These are phyloP conservation scores for Mallotus nudiflorus DNA, from an alignment of 345 rosid species.

Conservation along the genomic window DNA sequence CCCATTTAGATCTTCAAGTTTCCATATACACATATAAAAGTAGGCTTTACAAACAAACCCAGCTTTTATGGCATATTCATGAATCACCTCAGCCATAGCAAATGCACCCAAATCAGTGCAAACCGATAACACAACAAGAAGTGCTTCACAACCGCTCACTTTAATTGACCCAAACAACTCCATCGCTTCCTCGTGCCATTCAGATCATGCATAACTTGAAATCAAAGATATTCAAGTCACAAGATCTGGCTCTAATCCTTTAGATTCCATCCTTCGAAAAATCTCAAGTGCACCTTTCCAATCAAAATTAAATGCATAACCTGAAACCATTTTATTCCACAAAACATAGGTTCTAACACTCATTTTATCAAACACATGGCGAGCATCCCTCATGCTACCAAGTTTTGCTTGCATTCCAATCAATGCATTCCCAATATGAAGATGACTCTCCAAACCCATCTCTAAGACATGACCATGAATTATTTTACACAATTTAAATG, in stretches of 20 bases:
- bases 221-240: constrained; percentile 72
- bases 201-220: constrained; percentile 59
- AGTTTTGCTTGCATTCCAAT: constrained; percentile 50
- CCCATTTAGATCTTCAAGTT: constrained; percentile 44
- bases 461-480: constrained; percentile 53
- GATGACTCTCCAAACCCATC: constrained; percentile 41
- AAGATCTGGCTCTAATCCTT: constrained; percentile 53
- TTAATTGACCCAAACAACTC: constrained; percentile 52
- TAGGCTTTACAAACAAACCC: constrained; percentile 66
- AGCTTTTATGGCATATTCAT: constrained; percentile 53
- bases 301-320: constrained; percentile 46
- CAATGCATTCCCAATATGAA: constrained; percentile 64
- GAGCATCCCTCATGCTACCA: constrained; percentile 43
- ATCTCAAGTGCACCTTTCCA: constrained; percentile 49
- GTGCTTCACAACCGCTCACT: constrained; percentile 49
- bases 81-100: constrained; percentile 41
- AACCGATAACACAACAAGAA: constrained; percentile 66
- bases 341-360: constrained; percentile 47
- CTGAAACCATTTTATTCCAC: constrained; percentile 70
- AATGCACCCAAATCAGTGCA: constrained; percentile 40
- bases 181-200: constrained; percentile 39
- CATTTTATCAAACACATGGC: constrained; percentile 60
- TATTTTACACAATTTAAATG: constrained; percentile 29
- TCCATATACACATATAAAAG: constrained; percentile 52
- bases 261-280: constrained; percentile 54